Evolutionary conservation across 1,139 yeast species (phyloP).

Genomic region (Debaryomycetaceae sp.): DNA sequence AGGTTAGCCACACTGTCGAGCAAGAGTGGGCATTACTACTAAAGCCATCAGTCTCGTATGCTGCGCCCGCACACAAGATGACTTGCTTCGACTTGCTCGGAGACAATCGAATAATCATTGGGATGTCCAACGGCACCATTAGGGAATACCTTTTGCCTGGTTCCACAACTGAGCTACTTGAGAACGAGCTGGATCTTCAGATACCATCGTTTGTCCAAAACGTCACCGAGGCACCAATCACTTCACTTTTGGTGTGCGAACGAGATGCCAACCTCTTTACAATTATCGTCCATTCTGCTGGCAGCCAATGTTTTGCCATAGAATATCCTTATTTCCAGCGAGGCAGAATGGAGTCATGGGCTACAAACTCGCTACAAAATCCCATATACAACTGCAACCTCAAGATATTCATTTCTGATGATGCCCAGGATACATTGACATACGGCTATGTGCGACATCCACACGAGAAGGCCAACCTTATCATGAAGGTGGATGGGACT

Average conservation of each 20-base stretch:
- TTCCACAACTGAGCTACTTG: constrained; percentile 12
- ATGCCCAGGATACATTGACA: constrained; percentile 26
- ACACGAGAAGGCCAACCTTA: constrained; percentile 29
- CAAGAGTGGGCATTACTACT: constrained; percentile 11
- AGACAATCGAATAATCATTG: constrained; percentile 49
- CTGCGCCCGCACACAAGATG: constrained; percentile 26
- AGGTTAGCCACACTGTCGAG: constrained; percentile 11
- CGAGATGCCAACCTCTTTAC: constrained; percentile 21
- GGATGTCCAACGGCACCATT: constrained; percentile 61
- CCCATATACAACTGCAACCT: constrained; percentile 27
- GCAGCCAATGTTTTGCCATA: constrained; percentile 41
- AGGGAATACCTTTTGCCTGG: constrained; percentile 54
- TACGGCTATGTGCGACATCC: constrained; percentile 29
- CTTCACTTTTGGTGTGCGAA: constrained; percentile 38
- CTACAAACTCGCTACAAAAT: constrained; percentile 17
- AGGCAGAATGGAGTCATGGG: constrained; percentile 23
- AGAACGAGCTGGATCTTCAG: constrained; percentile 10
- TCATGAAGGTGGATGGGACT: constrained; percentile 29
- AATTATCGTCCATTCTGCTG: constrained; percentile 42
- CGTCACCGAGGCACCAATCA: constrained; percentile 48
- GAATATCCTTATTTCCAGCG: constrained; percentile 38
- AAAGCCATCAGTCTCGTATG: constrained; percentile 26
- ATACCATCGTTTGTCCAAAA: constrained; percentile 49
- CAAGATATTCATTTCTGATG: constrained; percentile 22
- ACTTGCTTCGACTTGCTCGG: constrained; percentile 56